Evolutionary conservation across 495 filamentous ascomycete species (phyloP), one percentile per base, ranked within the genome.

Genomic region (Neurospora intermedia): DNA sequence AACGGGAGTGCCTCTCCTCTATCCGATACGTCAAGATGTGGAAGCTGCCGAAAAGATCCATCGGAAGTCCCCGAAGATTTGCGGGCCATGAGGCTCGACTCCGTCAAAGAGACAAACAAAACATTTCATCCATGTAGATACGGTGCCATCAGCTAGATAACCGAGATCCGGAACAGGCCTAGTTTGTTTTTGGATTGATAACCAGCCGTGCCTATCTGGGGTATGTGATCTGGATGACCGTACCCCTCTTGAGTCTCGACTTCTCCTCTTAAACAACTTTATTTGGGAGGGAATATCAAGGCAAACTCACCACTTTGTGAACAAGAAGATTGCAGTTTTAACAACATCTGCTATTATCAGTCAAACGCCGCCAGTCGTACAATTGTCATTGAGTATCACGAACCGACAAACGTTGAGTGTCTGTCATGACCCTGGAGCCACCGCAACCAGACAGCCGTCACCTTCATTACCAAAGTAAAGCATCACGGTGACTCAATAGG

Each of bases 291-390:
- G 6, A 2, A 62, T 18, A 9, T 18, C 13, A 18, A 62, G 6
- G 4, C 27, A 18, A 18, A 9, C 2, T 4, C 6, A 1, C 31
- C 13, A 16, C 46, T 0, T 0, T 13, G 2, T 15, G 13, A 6
- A 6, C 0, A 59, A 6, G 2, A 8, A 62, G 20, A 3, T 0
- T 31, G 54, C 11, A 16, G 23, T 0, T 62, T 62, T 2, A 4
- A 13, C 54, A 62, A 16, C 0, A 27, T 31, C 0, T 0, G 13
- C 54, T 3, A 5, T 62, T 16, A 3, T 2, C 2, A 3, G 13
- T 13, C 46, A 62, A 31, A 62, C 54, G 3, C 0, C 6, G 0
- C 13, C 13, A 1, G 23, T 62, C 54, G 23, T 15, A 16, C 6
- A 0, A 31, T 62, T 23, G 31, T 0, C 13, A 0, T 6, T 0